Percentiles rank a stretch among this genome's conserved stretches.
phyloP scores from a whole-genome alignment of 257 asterid genomes.

The Solanum arcanum region DNA sequence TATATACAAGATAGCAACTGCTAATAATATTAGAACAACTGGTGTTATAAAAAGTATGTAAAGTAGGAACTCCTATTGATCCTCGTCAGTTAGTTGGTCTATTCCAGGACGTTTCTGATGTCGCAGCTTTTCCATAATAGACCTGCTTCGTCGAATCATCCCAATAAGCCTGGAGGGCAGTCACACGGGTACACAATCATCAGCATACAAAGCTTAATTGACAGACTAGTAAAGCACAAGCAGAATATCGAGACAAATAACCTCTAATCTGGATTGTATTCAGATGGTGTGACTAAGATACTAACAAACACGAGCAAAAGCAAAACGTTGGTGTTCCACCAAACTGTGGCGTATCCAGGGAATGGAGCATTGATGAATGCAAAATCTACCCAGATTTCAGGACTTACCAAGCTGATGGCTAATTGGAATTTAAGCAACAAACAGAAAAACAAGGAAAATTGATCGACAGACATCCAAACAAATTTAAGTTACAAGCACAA shows the following conservation, averaged over 20 bases:
- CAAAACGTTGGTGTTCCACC: neutral
- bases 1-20: neutral
- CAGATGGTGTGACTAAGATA: neutral
- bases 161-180: constrained; percentile 58
- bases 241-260: neutral
- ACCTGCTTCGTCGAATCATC: constrained; percentile 70
- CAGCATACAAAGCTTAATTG: neutral
- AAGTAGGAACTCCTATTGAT: neutral
- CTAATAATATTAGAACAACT: neutral
- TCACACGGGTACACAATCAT: neutral
- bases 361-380: neutral
- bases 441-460: neutral
- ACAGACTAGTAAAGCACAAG: neutral
- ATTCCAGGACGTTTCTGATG: constrained; percentile 78
- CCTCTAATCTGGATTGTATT: neutral
- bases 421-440: neutral
- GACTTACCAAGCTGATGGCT: neutral
- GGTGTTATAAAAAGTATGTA: neutral
- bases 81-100: constrained; percentile 34
- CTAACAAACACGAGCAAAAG: neutral
- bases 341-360: neutral
- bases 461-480: neutral
- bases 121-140: constrained; percentile 55
- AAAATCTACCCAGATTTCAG: neutral
- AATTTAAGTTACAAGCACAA: neutral